Base-by-base conservation (phyloP, 371 early-diverging fungal genomes). In the Rhizopus sp. region DNA sequence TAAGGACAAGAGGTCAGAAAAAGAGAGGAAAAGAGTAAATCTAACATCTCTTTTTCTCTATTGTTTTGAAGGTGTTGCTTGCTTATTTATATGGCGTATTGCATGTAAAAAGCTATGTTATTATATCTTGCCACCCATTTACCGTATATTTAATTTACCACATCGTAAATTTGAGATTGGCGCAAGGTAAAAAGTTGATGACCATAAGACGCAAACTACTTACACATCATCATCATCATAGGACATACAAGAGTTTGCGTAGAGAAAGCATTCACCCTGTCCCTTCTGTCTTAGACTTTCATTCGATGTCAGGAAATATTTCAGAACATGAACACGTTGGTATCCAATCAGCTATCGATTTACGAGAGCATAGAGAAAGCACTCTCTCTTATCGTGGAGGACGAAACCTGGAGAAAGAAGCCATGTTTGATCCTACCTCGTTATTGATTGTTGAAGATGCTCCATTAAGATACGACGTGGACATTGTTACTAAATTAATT, bases 401-500 rank as follows among this genome's bases (percentile, higher is more conserved):
- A 47, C 23, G 50, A 63, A 55, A 38, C 6, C 37, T 29, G 10
- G 64, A 71, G 17, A 57, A 62, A 37, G 56, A 58, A 31, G 60
- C 37, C 7, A 15, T 29, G 2, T 63, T 56, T 55, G 73, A 73
- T 46, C 68, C 71, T 37, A 63, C 67, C 8, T 65, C 62, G 0
- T 40, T 80, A 37, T 59, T 83, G 12, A 66, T 81, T 8, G 59
- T 80, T 0, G 82, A 82, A 44, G 73, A 85, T 63, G 81, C 80
- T 49, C 77, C 86, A 38, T 53, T 80, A 50, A 71, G 85, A 17
- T 84, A 84, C 48, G 87, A 88, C 71, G 83, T 88, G 15, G 86
- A 87, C 55, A 86, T 85, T 73, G 84, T 84, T 12, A 81, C 85
- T 23, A 86, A 86, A 57, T 55, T 86, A 35, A 82, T 88, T 46